Evolutionary conservation across 352 stramenopile species (phyloP).

Genomic region (Pythium periplocum): DNA sequence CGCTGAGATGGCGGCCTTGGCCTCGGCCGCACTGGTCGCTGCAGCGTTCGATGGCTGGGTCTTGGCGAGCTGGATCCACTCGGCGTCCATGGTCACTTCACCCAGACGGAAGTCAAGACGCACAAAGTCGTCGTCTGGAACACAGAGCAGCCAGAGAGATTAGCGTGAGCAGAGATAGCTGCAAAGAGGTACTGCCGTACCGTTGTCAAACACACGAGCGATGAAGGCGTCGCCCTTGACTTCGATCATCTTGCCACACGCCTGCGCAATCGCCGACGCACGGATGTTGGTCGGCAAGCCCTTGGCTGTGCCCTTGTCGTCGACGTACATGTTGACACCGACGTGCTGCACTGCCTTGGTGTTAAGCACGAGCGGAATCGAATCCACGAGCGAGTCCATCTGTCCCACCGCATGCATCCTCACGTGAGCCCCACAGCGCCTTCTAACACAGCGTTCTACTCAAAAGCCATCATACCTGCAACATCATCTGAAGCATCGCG

Average conservation of each 20-base stretch:
- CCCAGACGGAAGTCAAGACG: slow-evolving; percentile 75
- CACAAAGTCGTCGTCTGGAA: slow-evolving; percentile 72
- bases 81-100: slow-evolving; percentile 56
- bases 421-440: too few relatives aligned
- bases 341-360: slow-evolving; percentile 59
- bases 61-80: slow-evolving; percentile 68
- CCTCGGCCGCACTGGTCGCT: slow-evolving; percentile 20
- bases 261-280: slow-evolving; percentile 74
- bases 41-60: slow-evolving; percentile 29
- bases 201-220: slow-evolving; percentile 84
- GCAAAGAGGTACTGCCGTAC: slow-evolving; percentile 20
- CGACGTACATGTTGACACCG: slow-evolving; percentile 87
- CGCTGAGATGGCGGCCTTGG: slow-evolving; percentile 20
- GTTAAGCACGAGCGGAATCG: slow-evolving; percentile 84
- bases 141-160: not conserved
- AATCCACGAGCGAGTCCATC: slow-evolving; percentile 87
- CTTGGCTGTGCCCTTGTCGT: slow-evolving; percentile 88
- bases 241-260: slow-evolving; percentile 78
- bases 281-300: slow-evolving; percentile 69
- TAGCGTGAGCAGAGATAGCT: too few relatives aligned
- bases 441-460: not conserved
- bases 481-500: slow-evolving; percentile 83
- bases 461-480: slow-evolving; percentile 26
- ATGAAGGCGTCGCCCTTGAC: slow-evolving; percentile 87
- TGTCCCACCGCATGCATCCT: slow-evolving; percentile 6